These are phyloP conservation scores for Myrmaecium sp. DNA, from an alignment of 2,329 filamentous ascomycete genomes.

Conservation along the genomic window DNA sequence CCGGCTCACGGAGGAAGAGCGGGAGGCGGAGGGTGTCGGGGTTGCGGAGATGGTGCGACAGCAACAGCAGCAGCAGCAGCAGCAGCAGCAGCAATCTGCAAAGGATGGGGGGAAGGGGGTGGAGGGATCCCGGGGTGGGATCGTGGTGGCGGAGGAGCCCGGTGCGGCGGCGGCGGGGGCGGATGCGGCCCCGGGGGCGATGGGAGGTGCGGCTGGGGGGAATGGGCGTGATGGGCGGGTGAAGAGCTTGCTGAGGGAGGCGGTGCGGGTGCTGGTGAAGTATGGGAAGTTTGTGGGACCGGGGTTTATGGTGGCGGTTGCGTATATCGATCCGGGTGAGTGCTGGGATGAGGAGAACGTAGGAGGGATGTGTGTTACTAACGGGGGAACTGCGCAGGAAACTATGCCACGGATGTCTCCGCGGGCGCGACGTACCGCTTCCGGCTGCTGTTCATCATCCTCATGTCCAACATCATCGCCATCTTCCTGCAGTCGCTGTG, in stretches of 20 bases:
- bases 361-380: background rate
- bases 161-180: background rate
- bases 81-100: no score
- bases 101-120: no score
- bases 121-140: background rate
- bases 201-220: background rate
- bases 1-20: slow-evolving; percentile 14
- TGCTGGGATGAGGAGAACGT: no score
- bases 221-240: slow-evolving; percentile 6
- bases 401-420: slow-evolving; percentile 54
- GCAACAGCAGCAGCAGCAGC: background rate
- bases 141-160: background rate
- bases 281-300: slow-evolving; percentile 46
- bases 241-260: slow-evolving; percentile 10
- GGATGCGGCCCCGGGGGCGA: background rate
- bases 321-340: slow-evolving; percentile 31
- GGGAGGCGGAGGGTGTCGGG: slow-evolving; percentile 8
- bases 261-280: slow-evolving; percentile 21
- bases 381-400: slow-evolving; percentile 26
- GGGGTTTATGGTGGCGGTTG: slow-evolving; percentile 42
- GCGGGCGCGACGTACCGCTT: slow-evolving; percentile 51
- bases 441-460: slow-evolving; percentile 48
- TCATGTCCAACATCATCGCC: slow-evolving; percentile 53
- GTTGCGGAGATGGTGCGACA: slow-evolving; percentile 2
- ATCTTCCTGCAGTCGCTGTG: slow-evolving; percentile 53